Evolutionary conservation across 1,139 yeast genomes (phyloP).

Genomic region (Magnusiomyces clavatus): DNA sequence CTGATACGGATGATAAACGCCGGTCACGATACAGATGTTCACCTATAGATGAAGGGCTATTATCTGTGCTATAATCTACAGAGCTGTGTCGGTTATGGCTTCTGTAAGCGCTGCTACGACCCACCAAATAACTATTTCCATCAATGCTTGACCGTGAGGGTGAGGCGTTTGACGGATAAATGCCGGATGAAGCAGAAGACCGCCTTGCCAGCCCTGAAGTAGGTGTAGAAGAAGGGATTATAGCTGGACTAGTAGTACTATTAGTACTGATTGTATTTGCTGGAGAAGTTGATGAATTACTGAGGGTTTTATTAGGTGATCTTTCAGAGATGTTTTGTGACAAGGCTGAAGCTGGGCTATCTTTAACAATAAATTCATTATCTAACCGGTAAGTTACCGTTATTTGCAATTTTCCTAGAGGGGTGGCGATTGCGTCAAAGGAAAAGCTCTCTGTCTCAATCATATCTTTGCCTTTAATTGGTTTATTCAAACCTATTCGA

Average conservation of each 20-base stretch:
- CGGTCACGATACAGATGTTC: slow-evolving; percentile 10
- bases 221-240: no score
- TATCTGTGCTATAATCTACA: slow-evolving; percentile 3
- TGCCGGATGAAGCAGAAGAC: slow-evolving; percentile 2
- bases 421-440: slow-evolving; percentile 64
- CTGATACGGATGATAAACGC: slow-evolving; percentile 6
- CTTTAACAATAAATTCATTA: slow-evolving; percentile 57
- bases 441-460: slow-evolving; percentile 53
- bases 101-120: slow-evolving; percentile 8
- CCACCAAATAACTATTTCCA: slow-evolving; percentile 10
- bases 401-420: slow-evolving; percentile 62
- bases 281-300: neutral
- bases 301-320: no score
- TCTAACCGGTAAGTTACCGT: slow-evolving; percentile 75
- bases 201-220: neutral
- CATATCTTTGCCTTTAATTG: slow-evolving; percentile 41
- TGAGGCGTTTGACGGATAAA: neutral
- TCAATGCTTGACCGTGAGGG: slow-evolving; percentile 10
- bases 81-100: slow-evolving; percentile 7
- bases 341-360: slow-evolving; percentile 26
- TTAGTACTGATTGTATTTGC: neutral
- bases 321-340: no score
- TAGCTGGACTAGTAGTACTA: no score
- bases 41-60: slow-evolving; percentile 3
- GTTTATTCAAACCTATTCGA: slow-evolving; percentile 71